Base-by-base conservation (phyloP, 2,329 filamentous ascomycete species). In the Penicillium nordicum region DNA sequence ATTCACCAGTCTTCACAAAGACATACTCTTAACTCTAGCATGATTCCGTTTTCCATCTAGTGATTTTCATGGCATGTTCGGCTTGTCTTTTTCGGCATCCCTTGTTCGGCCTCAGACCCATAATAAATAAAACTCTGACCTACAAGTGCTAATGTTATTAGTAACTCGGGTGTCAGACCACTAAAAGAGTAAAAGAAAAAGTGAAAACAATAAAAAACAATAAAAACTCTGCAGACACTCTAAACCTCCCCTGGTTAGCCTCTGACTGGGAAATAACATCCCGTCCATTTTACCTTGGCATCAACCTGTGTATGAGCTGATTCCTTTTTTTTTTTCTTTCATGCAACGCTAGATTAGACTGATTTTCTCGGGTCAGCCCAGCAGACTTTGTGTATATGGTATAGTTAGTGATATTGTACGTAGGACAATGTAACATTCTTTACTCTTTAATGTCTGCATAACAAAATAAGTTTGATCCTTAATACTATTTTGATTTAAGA, bases 51-150 rank as follows among this genome's bases (percentile, higher is more conserved):
- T 38, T 11, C 29, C 7, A 1, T 36, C 36, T 9, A 38, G 12
- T 37, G 6, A 10, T 43, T 43, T 36, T 11, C 14, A 10, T 16
- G 27, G 18, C 7, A 36, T 52, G 48, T 52, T 52, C 43, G 53
- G 36, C 21, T 30, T 49, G 46, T 36, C 40, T 11, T 23, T 46
- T 8, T 43, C 42, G 54, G 48, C 38, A 54, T 53, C 53, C 52
- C 48, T 61, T 37, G 55, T 50, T 42, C 58, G 55, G 42, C 37
- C 12, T 10, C 25, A 34, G 21, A 53, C 54, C 53, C 47, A 54
- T 50, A 56, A 63, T 46, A 18, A 50, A 43, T 21, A 50, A 59
- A 58, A 55, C 37, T 57, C 47, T 47, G 25, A 40, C 34, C 12
- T 23, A 9, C 16, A 23, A 34, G 11, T 34, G n/a, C 36, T 48